Base-by-base conservation (phyloP, 2,329 filamentous ascomycete genomes). In the Scedosporium apiospermum region DNA sequence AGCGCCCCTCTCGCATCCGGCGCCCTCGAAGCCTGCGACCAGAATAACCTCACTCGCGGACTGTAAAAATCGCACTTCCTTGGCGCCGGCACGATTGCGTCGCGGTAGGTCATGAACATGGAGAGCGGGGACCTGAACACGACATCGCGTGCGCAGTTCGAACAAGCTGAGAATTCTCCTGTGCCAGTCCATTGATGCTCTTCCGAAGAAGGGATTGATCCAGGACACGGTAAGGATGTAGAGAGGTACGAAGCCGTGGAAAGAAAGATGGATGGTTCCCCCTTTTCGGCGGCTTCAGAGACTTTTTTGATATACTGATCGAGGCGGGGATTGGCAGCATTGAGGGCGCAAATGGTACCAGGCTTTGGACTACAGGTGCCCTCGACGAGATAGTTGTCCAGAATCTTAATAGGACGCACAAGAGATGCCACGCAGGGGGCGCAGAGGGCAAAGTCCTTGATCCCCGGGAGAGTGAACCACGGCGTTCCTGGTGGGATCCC, bases 271-370 rank as follows among this genome's bases (percentile, higher is more conserved):
- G 18, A 23, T 2, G 60, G 46, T 49, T 57, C 46, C 30, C 60
- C 60, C 60, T 61, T 61, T 16, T 61, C 60, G n/a, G 60, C 60
- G 3, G 60, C 49, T 41, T 61, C 60, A n/a, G 60, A 61, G 49
- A 61, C 57, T 34, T 61, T 61, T 49, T 61, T 61, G 30, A 61
- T 61, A 41, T 61, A 61, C 49, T 61, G 60, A 18, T 61, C 60
- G 10, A 61, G 46, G 34, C 60, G 60, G 21, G 49, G 60, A 49
- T 61, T 55, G n/a, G 60, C 60, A n/a, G 12, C 42, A 21, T 61
- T 61, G 18, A 61, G 60, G n/a, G 60, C 60, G 49, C 60, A 61
- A 10, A 57, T 61, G 4, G 46, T 57, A 44, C 46, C 46, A 1
- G 23, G 23, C 3, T 23, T 26, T 4, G 44, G 46, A 4, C n/a